Evolutionary conservation across 257 asterid species (phyloP), one percentile per base, ranked within the genome.

Genomic region (Leptodermis oblonga): DNA sequence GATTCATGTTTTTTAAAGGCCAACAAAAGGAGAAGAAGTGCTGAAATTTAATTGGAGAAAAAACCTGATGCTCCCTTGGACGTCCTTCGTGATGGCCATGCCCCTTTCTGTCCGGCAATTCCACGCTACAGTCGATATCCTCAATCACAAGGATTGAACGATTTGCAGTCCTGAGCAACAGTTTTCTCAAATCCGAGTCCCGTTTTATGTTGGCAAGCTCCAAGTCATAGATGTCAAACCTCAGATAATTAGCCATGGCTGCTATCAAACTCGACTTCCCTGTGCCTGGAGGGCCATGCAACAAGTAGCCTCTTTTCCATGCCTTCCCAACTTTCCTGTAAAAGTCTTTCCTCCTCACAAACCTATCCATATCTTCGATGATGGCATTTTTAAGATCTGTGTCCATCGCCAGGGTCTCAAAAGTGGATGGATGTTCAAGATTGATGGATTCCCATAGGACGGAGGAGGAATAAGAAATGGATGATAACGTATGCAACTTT

Each of bases 271-370:
- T 88, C 0, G 95, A 87, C 67, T 90, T 88, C 3, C 95, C 93
- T 0, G 95, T 90, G 23, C 95, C 97, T 0, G 97, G 97, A 56
- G 94, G 96, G 0, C 96, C 95, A 60, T 83, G 80, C 72, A 90
- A 81, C 83, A 90, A 41, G 37, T 87, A 90, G 6, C 97, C 96
- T 34, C 95, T 72, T 76, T 90, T 90, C 97, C 97, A 90, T 15
- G 93, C 93, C 72, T 82, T 78, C 33, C 97, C 97, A 0, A 90
- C 93, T 20, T 81, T 84, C 75, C 87, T 65, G 51, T 90, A 90
- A 17, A 83, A 88, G 0, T 86, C 92, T 48, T 78, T 88, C 76
- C 96, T 78, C 62, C 74, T 77, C 13, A 90, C 73, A 39, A 88
- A 90, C 78, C 88, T 82, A 36, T 90, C 88, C 53, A 90, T 69